Evolutionary conservation across 1,284 basidiomycete genomes (phyloP).

Genomic region (Leccinum insigne): DNA sequence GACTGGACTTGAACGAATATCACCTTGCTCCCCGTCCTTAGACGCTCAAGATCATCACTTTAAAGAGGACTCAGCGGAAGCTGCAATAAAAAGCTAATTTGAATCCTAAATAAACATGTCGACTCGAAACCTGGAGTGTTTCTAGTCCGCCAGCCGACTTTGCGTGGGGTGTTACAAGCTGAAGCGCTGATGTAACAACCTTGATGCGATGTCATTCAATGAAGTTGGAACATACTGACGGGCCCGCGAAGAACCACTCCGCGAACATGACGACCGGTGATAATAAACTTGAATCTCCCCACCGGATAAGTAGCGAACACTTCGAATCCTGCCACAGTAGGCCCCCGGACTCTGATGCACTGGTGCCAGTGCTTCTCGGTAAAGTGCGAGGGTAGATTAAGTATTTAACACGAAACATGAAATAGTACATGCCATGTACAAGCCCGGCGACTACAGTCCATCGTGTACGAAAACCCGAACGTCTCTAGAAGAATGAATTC

Average conservation of each 20-base stretch:
- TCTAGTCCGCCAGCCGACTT: neutral
- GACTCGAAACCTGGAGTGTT: neutral
- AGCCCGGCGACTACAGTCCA: neutral
- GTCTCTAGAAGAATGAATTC: neutral
- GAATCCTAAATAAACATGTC: neutral
- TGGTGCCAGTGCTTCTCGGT: neutral
- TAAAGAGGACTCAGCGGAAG: neutral
- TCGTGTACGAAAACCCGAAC: neutral
- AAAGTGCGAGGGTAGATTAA: neutral
- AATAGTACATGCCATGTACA: too few species aligned
- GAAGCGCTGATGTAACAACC: constrained; percentile 16
- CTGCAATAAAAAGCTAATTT: neutral
- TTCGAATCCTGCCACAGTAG: neutral
- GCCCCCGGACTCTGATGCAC: neutral
- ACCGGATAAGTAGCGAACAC: neutral
- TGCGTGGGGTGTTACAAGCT: constrained; percentile 4
- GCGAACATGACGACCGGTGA: neutral
- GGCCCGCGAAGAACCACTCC: neutral
- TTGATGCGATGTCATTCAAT: neutral
- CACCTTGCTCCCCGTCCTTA: neutral
- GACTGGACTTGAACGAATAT: neutral
- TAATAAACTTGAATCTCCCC: neutral
- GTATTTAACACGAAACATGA: too few species aligned
- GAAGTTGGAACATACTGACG: neutral
- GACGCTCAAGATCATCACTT: neutral